Conservation (phyloP, 2,329 filamentous ascomycete species). For the Trichoderma endophyticum region DNA sequence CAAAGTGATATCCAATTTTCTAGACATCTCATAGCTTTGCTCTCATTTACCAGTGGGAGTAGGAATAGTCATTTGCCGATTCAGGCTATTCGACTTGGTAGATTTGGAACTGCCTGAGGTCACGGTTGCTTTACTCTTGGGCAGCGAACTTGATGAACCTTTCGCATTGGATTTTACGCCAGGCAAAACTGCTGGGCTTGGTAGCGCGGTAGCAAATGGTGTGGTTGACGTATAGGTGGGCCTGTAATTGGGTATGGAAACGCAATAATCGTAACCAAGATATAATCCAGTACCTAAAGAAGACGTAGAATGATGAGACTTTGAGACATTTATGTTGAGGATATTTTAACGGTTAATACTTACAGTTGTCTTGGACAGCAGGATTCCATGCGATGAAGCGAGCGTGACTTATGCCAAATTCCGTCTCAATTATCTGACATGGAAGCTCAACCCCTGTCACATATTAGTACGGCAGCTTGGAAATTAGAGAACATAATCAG, state of each 20-base stretch:
- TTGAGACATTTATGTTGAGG: background rate
- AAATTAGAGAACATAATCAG: fast-evolving
- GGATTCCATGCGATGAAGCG: background rate
- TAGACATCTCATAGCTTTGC: background rate
- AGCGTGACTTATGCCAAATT: background rate
- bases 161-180: background rate
- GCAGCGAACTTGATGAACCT: background rate
- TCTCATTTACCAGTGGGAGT: background rate
- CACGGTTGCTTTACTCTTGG: background rate
- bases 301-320: background rate
- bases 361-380: background rate
- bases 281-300: background rate
- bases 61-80: background rate
- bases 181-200: background rate
- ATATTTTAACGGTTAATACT: background rate
- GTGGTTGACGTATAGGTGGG: background rate
- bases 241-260: background rate
- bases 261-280: background rate
- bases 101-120: background rate
- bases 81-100: background rate
- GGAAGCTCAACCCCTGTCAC: background rate
- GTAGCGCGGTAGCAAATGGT: background rate
- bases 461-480: background rate
- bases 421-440: background rate
- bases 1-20: background rate